A percentile compares a stretch with the other conserved stretches of the same genome.
Conservation (phyloP, 495 filamentous ascomycete genomes). For the Daldinia loculata region DNA sequence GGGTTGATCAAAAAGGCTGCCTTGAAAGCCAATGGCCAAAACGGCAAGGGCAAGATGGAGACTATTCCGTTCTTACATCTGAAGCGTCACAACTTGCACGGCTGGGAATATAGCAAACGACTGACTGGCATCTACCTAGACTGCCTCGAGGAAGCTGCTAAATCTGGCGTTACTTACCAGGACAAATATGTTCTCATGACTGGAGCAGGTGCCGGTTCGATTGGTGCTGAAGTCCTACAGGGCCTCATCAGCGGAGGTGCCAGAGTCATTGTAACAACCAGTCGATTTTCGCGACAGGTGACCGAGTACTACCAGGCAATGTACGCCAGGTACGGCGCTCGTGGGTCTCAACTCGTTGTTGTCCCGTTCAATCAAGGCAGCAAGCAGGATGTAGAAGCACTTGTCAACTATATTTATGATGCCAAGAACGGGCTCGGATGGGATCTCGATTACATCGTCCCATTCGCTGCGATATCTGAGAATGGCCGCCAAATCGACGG, state of each 20-base stretch:
- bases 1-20: constrained; percentile 70
- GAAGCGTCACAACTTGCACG: constrained; percentile 91
- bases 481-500: constrained; percentile 97
- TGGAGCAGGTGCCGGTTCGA: constrained; percentile 95
- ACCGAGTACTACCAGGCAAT: constrained; percentile 99
- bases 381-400: constrained; percentile 93
- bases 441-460: constrained; percentile 96
- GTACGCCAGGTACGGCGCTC: constrained; percentile 92
- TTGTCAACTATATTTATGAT: constrained; percentile 96
- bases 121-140: constrained; percentile 92
- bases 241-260: constrained; percentile 96
- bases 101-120: constrained; percentile 99
- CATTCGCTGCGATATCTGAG: constrained; percentile 96
- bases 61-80: constrained; percentile 98
- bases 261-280: constrained; percentile 94
- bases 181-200: constrained; percentile 99
- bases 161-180: constrained; percentile 85
- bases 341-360: constrained; percentile 94
- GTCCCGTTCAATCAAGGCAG: constrained; percentile 99
- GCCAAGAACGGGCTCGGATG: constrained; percentile 95
- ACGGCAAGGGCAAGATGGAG: constrained; percentile 88
- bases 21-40: constrained; percentile 66
- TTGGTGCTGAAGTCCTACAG: constrained; percentile 97
- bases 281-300: constrained; percentile 93
- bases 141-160: constrained; percentile 87